Evolutionary conservation across 805 yeast genomes (phyloP).

Genomic region (Candida arabinofermentans): DNA sequence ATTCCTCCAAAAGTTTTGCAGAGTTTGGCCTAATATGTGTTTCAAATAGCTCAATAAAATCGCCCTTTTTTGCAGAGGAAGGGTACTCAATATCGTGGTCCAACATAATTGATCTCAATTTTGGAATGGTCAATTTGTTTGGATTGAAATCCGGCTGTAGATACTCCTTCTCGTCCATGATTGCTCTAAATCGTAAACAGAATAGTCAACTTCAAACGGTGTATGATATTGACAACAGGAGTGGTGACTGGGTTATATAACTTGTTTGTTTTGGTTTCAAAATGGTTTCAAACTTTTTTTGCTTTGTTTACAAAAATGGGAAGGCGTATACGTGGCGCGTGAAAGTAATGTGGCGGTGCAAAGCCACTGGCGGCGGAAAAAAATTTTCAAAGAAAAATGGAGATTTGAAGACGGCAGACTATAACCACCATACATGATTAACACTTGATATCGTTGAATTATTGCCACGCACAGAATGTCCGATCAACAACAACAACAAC

Average conservation of each 20-base stretch:
- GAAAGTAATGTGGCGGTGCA: not conserved
- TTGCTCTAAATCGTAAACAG: too few relatives aligned
- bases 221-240: not conserved
- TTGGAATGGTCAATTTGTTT: slow-evolving; percentile 57
- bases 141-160: slow-evolving; percentile 58
- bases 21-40: slow-evolving; percentile 48
- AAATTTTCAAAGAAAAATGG: slow-evolving; percentile 1
- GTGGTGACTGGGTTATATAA: not conserved
- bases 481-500: slow-evolving; percentile 16
- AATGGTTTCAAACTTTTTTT: slow-evolving; percentile 7
- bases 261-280: slow-evolving; percentile 1
- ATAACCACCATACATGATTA: too few relatives aligned
- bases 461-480: slow-evolving; percentile 18
- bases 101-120: slow-evolving; percentile 61
- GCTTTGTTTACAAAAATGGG: slow-evolving; percentile 4
- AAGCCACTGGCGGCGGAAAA: slow-evolving; percentile 5
- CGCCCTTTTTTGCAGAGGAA: slow-evolving; percentile 63
- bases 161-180: slow-evolving; percentile 35
- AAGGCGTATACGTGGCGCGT: slow-evolving; percentile 2
- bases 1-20: slow-evolving; percentile 34
- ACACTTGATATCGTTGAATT: too few relatives aligned
- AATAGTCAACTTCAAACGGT: too few relatives aligned
- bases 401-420: too few relatives aligned
- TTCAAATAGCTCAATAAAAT: slow-evolving; percentile 59
- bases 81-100: slow-evolving; percentile 61